These are phyloP conservation scores for Kwoniella botswanensis DNA, from an alignment of 768 basidiomycete genomes.

Conservation along the genomic window DNA sequence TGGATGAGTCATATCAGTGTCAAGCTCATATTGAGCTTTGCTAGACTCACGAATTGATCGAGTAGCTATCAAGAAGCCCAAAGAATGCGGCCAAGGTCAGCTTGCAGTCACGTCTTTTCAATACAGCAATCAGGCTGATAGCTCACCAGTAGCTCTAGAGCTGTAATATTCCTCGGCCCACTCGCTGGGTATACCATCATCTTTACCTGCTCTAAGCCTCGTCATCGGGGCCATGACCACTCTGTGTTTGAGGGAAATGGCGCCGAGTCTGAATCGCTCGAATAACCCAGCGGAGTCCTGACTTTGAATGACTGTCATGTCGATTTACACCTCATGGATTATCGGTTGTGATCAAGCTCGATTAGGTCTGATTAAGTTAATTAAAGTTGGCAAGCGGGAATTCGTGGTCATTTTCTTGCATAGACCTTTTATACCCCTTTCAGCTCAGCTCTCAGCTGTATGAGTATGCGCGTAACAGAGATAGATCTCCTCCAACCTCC, in stretches of 20 bases:
- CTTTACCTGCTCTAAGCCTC: conserved; percentile 29
- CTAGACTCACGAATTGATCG: conserved; percentile 64
- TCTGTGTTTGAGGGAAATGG: conserved; percentile 29
- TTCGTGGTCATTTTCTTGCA: no score
- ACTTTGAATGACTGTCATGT: not conserved
- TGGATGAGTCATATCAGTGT: no score
- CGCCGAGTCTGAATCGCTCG: conserved; percentile 8
- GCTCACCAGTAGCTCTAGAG: conserved; percentile 42
- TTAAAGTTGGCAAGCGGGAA: no score
- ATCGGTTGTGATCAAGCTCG: not conserved
- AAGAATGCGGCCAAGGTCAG: no score
- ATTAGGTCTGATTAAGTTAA: no score
- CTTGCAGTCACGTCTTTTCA: no score
- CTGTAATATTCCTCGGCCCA: conserved; percentile 43
- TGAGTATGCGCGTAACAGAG: no score
- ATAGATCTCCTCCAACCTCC: no score
- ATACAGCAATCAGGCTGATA: not conserved
- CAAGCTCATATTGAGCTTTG: no score
- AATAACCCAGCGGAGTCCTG: conserved; percentile 2
- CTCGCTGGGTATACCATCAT: conserved; percentile 29
- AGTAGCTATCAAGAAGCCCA: conserved; percentile 42
- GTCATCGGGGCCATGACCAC: conserved; percentile 48
- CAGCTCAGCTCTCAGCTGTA: no score
- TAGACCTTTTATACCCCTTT: no score
- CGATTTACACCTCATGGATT: not conserved